Evolutionary conservation across 1,284 basidiomycete genomes (phyloP).

Genomic region (Cutaneotrichosporon sp.): DNA sequence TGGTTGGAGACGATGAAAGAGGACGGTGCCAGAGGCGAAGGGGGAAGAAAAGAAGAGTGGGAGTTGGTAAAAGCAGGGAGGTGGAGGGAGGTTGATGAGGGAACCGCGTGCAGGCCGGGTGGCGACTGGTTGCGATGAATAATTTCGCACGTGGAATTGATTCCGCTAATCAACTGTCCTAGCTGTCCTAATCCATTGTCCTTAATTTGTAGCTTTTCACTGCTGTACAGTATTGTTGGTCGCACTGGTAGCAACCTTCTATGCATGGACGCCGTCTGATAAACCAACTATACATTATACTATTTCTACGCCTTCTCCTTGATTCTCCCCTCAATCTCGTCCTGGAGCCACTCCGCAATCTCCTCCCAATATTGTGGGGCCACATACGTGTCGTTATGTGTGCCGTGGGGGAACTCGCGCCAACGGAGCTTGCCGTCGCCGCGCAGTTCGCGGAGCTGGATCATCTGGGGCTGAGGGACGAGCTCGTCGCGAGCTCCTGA

Average conservation of each 20-base stretch:
- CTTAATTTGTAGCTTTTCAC: too few relatives aligned
- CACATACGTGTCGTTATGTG: conserved; percentile 70
- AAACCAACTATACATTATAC: too few relatives aligned
- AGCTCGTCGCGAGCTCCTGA: conserved; percentile 74
- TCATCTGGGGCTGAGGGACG: conserved; percentile 82
- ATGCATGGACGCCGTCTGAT: too few relatives aligned
- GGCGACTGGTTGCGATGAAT: too few relatives aligned
- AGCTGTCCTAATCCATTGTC: too few relatives aligned
- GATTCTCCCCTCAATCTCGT: conserved; percentile 21
- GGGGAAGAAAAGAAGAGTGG: background rate
- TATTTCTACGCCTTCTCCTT: conserved; percentile 3
- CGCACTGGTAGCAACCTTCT: too few relatives aligned
- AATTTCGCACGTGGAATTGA: too few relatives aligned
- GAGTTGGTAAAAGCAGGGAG: too few relatives aligned
- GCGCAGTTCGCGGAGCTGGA: conserved; percentile 61
- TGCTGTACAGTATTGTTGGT: too few relatives aligned
- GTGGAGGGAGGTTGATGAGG: background rate
- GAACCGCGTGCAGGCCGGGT: background rate
- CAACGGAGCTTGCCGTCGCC: conserved; percentile 51
- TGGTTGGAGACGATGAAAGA: background rate
- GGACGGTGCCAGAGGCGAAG: background rate
- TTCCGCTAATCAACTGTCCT: too few relatives aligned
- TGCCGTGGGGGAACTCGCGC: conserved; percentile 59
- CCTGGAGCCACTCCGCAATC: conserved; percentile 57
- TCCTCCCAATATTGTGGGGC: conserved; percentile 63